phyloP scores from a whole-genome alignment of 2,329 filamentous ascomycete genomes.

The Epichloe uncinata region DNA sequence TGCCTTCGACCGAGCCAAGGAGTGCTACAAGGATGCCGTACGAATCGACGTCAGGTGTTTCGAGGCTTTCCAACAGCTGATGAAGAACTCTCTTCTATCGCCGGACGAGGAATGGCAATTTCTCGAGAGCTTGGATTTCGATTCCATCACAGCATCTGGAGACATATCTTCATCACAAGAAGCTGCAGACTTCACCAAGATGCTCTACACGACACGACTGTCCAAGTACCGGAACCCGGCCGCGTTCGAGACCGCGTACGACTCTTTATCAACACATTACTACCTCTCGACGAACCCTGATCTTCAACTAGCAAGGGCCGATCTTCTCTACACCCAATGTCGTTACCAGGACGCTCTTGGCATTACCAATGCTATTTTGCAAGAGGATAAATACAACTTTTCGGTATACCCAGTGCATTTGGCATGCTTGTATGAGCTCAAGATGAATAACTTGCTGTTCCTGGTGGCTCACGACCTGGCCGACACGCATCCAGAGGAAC shows the following conservation, averaged over 20 bases:
- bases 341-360: conserved; percentile 77
- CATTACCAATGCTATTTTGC: conserved; percentile 72
- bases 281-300: conserved; percentile 77
- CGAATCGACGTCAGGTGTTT: conserved; percentile 96
- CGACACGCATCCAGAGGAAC: conserved; percentile 80
- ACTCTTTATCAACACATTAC: conserved; percentile 89
- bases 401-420: conserved; percentile 80
- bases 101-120: conserved; percentile 86
- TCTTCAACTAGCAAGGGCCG: conserved; percentile 77
- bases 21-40: conserved; percentile 96
- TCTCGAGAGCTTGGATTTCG: conserved; percentile 79
- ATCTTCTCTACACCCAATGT: conserved; percentile 88
- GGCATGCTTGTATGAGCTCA: conserved; percentile 79
- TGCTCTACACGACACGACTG: conserved; percentile 88
- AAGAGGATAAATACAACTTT: conserved; percentile 80
- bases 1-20: conserved; percentile 90
- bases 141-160: conserved; percentile 55
- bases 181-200: conserved; percentile 84
- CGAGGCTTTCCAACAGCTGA: conserved; percentile 94
- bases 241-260: conserved; percentile 72
- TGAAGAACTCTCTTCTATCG: conserved; percentile 87
- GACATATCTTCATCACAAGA: conserved; percentile 63
- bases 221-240: conserved; percentile 88
- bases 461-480: conserved; percentile 85
- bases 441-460: conserved; percentile 78